These are phyloP conservation scores for Periconia digitata DNA, from an alignment of 2,329 filamentous ascomycete species.

Conservation along the genomic window DNA sequence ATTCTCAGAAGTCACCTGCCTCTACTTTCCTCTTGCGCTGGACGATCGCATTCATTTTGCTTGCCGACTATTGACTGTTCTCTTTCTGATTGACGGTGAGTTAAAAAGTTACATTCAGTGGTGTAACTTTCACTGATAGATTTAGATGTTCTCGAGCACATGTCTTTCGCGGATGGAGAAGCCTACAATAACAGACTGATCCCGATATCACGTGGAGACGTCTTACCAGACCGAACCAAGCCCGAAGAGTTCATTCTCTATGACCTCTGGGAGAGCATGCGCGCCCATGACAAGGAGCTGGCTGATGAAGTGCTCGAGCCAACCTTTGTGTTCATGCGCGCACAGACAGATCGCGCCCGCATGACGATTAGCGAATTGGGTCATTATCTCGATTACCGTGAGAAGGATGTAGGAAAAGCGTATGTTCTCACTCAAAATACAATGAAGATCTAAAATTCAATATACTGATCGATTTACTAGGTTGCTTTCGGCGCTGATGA, in stretches of 20 bases:
- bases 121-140: conserved; percentile 1
- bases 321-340: conserved; percentile 44
- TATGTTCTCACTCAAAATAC: conserved; percentile 21
- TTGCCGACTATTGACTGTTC: conserved; percentile 39
- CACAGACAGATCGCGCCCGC: conserved; percentile 39
- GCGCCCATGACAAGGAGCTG: conserved; percentile 35
- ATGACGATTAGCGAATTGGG: conserved; percentile 26
- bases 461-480: conserved; percentile 1
- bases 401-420: conserved; percentile 46
- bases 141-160: conserved; percentile 46
- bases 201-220: conserved; percentile 34
- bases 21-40: conserved; percentile 41
- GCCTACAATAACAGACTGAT: conserved; percentile 45
- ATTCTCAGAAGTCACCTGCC: conserved; percentile 43
- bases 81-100: conserved; percentile 50
- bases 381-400: conserved; percentile 43
- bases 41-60: conserved; percentile 40
- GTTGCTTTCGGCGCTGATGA: conserved; percentile 47
- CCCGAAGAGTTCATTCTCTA: conserved; percentile 43
- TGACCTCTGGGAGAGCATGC: conserved; percentile 47
- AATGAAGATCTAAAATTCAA: not conserved
- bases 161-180: conserved; percentile 44
- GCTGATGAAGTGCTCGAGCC: conserved; percentile 45
- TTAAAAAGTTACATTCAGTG: not conserved
- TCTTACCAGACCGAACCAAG: conserved; percentile 31